Percentiles rank a stretch among this genome's conserved stretches.
Evolutionary conservation across 805 yeast genomes (phyloP).

Genomic region (Sugiyamaella marilandica): DNA sequence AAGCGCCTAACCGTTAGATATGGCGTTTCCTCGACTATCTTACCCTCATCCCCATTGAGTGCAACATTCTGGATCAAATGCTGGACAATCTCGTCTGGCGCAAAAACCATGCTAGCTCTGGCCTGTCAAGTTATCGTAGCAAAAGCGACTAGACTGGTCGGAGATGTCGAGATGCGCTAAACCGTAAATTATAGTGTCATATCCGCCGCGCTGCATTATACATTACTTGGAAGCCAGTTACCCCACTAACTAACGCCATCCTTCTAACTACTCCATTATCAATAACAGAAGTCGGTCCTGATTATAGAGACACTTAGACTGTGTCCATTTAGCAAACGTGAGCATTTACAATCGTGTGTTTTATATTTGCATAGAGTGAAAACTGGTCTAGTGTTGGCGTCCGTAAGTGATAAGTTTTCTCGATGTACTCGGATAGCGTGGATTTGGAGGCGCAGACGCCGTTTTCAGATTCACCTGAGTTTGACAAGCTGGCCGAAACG

Average conservation of each 20-base stretch:
- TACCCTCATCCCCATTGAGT: constrained; percentile 30
- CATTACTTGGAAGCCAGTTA: neutral
- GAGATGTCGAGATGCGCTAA: neutral
- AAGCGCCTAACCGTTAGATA: constrained; percentile 22
- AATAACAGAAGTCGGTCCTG: neutral
- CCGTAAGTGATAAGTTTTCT: too few relatives aligned
- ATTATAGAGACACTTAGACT: constrained; percentile 2
- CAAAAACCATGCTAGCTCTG: neutral
- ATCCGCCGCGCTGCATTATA: neutral
- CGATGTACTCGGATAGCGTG: constrained; percentile 24
- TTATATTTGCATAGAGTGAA: too few relatives aligned
- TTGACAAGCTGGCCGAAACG: constrained; percentile 42
- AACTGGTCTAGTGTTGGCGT: too few relatives aligned
- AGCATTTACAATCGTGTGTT: too few relatives aligned
- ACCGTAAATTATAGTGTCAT: neutral
- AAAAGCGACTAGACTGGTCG: neutral
- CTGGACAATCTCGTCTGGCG: constrained; percentile 31
- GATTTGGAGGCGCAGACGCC: constrained; percentile 28
- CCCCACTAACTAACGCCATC: neutral
- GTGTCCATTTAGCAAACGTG: neutral
- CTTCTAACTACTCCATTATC: neutral
- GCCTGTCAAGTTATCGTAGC: neutral
- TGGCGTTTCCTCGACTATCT: neutral
- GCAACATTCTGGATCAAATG: constrained; percentile 29
- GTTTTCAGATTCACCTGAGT: constrained; percentile 47